Evolutionary conservation across 768 basidiomycete genomes (phyloP).

Genomic region (Agaricus blazei): DNA sequence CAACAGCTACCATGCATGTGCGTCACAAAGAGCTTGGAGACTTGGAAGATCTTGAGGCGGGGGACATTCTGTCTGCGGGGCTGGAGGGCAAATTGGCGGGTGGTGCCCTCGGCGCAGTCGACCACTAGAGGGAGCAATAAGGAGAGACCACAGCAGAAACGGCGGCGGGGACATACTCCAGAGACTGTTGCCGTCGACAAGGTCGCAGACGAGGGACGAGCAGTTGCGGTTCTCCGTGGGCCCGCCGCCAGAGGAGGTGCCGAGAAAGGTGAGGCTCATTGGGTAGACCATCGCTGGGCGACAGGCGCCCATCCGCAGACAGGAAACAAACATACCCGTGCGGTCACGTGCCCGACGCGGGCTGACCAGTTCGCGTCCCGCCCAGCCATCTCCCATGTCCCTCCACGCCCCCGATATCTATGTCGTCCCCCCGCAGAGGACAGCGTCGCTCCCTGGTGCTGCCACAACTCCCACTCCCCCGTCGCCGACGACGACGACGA

Average conservation of each 20-base stretch:
- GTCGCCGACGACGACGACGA: conserved; percentile 14
- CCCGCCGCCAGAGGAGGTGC: conserved; percentile 74
- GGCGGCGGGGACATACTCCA: conserved; percentile 52
- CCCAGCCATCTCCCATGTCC: conserved; percentile 4
- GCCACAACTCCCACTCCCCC: conserved; percentile 43
- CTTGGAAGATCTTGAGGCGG: conserved; percentile 36
- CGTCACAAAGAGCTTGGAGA: conserved; percentile 75
- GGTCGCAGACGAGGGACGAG: conserved; percentile 63
- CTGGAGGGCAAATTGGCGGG: conserved; percentile 60
- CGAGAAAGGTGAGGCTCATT: conserved; percentile 64
- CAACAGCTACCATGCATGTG: conserved; percentile 69
- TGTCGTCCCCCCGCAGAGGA: conserved; percentile 59
- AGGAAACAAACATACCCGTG: conserved; percentile 2
- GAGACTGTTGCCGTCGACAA: conserved; percentile 46
- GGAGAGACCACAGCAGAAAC: conserved; percentile 2
- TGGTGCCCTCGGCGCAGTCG: conserved; percentile 80
- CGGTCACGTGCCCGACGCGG: conserved; percentile 25
- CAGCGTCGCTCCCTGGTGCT: conserved; percentile 47
- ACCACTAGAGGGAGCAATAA: conserved; percentile 48
- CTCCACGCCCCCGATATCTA: conserved; percentile 41
- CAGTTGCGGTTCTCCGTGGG: conserved; percentile 71
- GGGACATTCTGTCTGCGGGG: conserved; percentile 26
- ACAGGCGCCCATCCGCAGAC: too few species aligned
- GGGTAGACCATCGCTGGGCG: conserved; percentile 22
- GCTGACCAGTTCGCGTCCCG: conserved; percentile 15